phyloP scores from a whole-genome alignment of 257 asterid species.

The Solanum rostratum region DNA sequence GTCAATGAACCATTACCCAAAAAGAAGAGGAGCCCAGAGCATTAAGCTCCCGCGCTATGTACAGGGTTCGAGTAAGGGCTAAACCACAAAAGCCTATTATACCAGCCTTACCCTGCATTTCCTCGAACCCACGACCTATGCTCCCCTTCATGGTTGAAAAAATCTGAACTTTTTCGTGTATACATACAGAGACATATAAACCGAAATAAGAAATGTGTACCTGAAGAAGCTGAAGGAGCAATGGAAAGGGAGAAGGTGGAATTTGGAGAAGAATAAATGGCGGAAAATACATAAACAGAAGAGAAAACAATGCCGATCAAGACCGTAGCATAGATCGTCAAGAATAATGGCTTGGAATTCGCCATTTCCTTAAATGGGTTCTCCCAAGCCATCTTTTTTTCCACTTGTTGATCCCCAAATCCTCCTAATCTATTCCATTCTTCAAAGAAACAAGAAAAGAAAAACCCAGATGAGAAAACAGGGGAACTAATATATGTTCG shows the following conservation, averaged over 20 bases:
- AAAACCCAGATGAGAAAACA: not conserved
- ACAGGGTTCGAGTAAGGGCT: not conserved
- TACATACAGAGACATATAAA: not conserved
- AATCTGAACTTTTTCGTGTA: not conserved
- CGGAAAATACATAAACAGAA: constrained; percentile 74
- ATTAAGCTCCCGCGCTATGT: not conserved
- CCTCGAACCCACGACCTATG: not conserved
- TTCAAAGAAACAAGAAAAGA: not conserved
- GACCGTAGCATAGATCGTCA: constrained; percentile 76
- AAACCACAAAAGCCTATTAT: not conserved
- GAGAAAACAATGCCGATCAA: constrained; percentile 62
- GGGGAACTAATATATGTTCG: not conserved
- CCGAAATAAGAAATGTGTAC: not conserved
- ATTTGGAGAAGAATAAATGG: constrained; percentile 52
- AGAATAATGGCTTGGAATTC: constrained; percentile 71
- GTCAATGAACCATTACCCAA: not conserved
- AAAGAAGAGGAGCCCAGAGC: not conserved
- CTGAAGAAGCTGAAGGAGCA: constrained; percentile 21
- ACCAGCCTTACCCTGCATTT: no score
- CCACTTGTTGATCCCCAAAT: not conserved
- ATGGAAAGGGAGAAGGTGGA: constrained; percentile 28
- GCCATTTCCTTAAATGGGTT: constrained; percentile 55
- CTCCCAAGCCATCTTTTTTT: constrained; percentile 13
- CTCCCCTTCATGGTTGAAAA: not conserved
- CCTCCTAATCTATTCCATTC: not conserved